Evolutionary conservation across 2,329 filamentous ascomycete genomes (phyloP), one percentile per base, ranked within the genome.

Genomic region (Mollisiaceae sp.): DNA sequence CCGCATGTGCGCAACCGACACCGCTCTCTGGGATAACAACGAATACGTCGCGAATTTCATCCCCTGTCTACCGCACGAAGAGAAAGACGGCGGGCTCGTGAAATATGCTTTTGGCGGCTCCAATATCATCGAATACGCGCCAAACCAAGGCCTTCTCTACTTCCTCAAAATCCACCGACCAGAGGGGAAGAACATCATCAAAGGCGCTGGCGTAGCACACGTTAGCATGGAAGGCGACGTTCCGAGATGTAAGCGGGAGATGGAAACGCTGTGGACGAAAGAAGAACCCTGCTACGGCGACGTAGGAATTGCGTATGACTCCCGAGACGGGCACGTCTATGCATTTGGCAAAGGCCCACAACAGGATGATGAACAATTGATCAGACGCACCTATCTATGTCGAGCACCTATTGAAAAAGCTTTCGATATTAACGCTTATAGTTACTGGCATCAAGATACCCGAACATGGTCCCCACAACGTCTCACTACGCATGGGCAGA

Each of bases 11-110:
- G 55, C 61, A 1, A 63, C 61, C 24, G 61, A 63, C 15, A 63
- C 61, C 2, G 61, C 61, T 8, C 32, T 63, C 2, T 63, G 61
- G 61, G 61, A 63, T 35, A 63, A 63, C 54, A 63, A 63, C n/a
- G 43, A 52, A 35, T 63, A 15, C 24, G 61, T 63, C 18, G 61
- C 61, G 1, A 59, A 63, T n/a, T 63, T 63, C 43, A 59, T 63
- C 6, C 61, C 61, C 2, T 63, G 61, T 18, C 55, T 63, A 1
- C 39, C 54, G 4, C 24, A 24, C 41, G 61, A 63, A 58, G 43
- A 63, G 27, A 45, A 54, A 41, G 55, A 63, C 18, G 61, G 61
- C 0, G 61, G 61, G 2, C 61, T 63, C 8, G 43, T 54, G 1
- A n/a, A 20, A 9, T 63, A 63, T 18, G 61, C 55, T 0, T 63